Evolutionary conservation across 768 basidiomycete genomes (phyloP).

Genomic region (Neoboletus brunneissimus): DNA sequence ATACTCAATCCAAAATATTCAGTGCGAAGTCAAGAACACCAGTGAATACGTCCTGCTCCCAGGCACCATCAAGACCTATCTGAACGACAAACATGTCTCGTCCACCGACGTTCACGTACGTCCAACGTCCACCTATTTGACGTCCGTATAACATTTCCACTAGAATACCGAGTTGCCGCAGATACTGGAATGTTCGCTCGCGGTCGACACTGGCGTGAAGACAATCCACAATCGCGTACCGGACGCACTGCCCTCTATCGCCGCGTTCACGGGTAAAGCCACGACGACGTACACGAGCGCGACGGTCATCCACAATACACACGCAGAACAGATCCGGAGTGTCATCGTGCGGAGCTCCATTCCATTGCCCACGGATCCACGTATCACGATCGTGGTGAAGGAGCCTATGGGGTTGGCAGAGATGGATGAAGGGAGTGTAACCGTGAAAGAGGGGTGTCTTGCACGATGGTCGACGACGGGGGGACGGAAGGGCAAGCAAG

Average conservation of each 20-base stretch:
- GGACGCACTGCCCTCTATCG: conserved; percentile 7
- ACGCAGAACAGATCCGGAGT: conserved; percentile 5
- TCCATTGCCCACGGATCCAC: conserved; percentile 27
- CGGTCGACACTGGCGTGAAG: conserved; percentile 16
- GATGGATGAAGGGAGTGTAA: conserved; percentile 12
- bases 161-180: conserved; percentile 18
- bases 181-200: conserved; percentile 20
- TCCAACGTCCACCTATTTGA: not conserved
- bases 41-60: conserved; percentile 25
- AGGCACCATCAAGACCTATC: conserved; percentile 27
- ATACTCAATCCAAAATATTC: not conserved
- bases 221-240: conserved; percentile 12
- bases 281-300: conserved; percentile 20
- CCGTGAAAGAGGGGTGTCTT: conserved; percentile 11
- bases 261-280: conserved; percentile 3
- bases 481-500: conserved; percentile 17
- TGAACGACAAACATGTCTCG: conserved; percentile 30
- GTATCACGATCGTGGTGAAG: conserved; percentile 26
- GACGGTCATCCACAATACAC: conserved; percentile 16
- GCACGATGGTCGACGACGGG: conserved; percentile 23
- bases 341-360: conserved; percentile 27
- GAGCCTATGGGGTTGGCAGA: conserved; percentile 26
- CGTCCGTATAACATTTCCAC: not conserved
- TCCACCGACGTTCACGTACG: conserved; percentile 20
- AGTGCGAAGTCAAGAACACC: conserved; percentile 29